A percentile compares a stretch with the other conserved stretches of the same genome.
Conservation (phyloP, 768 basidiomycete species). For the Lyophyllum atratum region DNA sequence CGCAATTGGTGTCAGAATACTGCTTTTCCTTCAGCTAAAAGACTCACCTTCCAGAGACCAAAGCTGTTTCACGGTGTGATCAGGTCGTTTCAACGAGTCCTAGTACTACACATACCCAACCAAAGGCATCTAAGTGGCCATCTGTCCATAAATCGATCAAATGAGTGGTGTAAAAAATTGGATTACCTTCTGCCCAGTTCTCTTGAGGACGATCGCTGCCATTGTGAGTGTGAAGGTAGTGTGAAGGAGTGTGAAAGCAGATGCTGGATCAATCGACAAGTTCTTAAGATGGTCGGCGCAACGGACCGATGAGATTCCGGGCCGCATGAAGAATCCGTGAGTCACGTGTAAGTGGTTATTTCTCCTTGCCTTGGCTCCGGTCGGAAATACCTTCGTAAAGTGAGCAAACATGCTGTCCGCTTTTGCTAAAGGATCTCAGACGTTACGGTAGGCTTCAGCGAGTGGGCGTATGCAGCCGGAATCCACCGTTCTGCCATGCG, state of each 20-base stretch:
- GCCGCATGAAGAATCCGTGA: neutral
- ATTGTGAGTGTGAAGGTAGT: conserved; percentile 30
- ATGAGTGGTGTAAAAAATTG: conserved; percentile 5
- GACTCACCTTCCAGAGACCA: conserved; percentile 68
- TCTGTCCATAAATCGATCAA: neutral
- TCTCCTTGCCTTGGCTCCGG: neutral
- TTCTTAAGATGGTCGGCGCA: conserved; percentile 1
- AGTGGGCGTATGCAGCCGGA: conserved; percentile 3
- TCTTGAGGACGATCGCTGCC: conserved; percentile 55
- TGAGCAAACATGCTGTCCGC: neutral
- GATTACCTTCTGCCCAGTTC: conserved; percentile 59
- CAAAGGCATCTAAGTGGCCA: conserved; percentile 58
- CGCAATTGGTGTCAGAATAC: conserved; percentile 48
- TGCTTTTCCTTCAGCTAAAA: conserved; percentile 14
- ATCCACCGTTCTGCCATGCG: conserved; percentile 47
- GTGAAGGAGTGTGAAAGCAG: neutral
- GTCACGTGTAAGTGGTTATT: neutral
- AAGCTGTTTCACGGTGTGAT: conserved; percentile 40
- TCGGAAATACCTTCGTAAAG: neutral
- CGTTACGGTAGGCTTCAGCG: neutral
- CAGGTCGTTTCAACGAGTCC: neutral
- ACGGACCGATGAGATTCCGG: neutral
- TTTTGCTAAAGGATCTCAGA: neutral
- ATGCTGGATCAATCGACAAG: neutral
- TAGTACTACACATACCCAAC: conserved; percentile 52